Conservation (phyloP, 2,329 filamentous ascomycete genomes). For the Arthrocladium fulminans region DNA sequence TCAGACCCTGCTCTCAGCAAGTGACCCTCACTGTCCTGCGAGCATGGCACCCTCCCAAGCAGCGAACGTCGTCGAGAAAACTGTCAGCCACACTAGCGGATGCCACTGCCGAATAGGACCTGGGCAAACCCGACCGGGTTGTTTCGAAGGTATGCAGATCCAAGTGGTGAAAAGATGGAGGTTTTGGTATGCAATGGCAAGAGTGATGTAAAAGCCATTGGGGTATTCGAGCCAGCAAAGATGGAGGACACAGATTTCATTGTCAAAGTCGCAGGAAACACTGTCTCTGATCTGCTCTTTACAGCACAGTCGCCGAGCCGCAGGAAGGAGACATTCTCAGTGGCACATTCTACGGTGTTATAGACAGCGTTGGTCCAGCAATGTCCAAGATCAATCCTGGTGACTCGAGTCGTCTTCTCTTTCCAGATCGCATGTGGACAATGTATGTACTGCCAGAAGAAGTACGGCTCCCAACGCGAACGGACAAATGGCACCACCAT, state of each 20-base stretch:
- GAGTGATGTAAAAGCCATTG: slow-evolving; percentile 64
- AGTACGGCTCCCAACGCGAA: slow-evolving; percentile 45
- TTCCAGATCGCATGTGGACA: slow-evolving; percentile 67
- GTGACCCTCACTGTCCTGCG: not conserved
- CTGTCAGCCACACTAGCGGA: slow-evolving; percentile 59
- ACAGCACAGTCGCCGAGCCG: slow-evolving; percentile 48
- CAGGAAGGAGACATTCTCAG: slow-evolving; percentile 59
- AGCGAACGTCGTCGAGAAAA: slow-evolving; percentile 58
- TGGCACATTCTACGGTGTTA: slow-evolving; percentile 46
- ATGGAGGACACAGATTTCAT: slow-evolving; percentile 70
- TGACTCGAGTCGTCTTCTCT: slow-evolving; percentile 67
- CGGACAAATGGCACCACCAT: slow-evolving; percentile 63
- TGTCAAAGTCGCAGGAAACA: slow-evolving; percentile 62
- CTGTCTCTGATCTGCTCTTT: slow-evolving; percentile 52
- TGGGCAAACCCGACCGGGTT: slow-evolving; percentile 55
- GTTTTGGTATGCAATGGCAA: slow-evolving; percentile 77
- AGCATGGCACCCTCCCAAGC: slow-evolving; percentile 55
- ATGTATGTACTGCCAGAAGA: slow-evolving; percentile 72
- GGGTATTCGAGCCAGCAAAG: slow-evolving; percentile 61
- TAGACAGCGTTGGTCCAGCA: slow-evolving; percentile 47
- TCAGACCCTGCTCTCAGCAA: too few relatives aligned
- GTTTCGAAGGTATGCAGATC: slow-evolving; percentile 42
- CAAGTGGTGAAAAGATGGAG: slow-evolving; percentile 58
- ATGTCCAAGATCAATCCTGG: slow-evolving; percentile 50
- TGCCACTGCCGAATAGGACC: slow-evolving; percentile 57